These are phyloP conservation scores for Malassezia dermatis DNA, from an alignment of 1,284 basidiomycete species.

Conservation along the genomic window DNA sequence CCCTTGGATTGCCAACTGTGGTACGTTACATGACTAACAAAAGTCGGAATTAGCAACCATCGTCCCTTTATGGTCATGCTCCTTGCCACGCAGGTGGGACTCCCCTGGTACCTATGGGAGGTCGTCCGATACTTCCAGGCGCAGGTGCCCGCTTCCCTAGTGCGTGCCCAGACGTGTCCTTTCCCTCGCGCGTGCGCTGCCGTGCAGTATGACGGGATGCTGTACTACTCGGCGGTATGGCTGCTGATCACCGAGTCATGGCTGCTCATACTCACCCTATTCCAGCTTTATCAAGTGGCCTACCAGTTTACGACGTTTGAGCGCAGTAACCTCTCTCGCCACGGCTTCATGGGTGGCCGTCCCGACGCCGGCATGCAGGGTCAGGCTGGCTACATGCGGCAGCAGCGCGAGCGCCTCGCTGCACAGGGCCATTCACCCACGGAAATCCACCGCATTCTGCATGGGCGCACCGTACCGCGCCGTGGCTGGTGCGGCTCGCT, in stretches of 20 bases:
- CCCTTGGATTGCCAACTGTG: constrained; percentile 98
- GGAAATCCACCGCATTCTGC: constrained; percentile 1
- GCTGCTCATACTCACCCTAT: constrained; percentile 74
- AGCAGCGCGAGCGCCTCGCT: constrained; percentile 3
- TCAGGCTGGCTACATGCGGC: constrained; percentile 13
- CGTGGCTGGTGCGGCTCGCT: background rate
- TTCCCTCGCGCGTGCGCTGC: constrained; percentile 47
- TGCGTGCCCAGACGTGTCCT: background rate
- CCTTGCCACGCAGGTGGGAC: constrained; percentile 66
- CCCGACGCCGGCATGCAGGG: constrained; percentile 8
- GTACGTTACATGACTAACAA: background rate
- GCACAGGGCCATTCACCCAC: constrained; percentile 1
- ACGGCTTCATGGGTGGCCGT: constrained; percentile 80
- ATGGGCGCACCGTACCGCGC: background rate
- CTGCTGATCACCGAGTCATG: constrained; percentile 80
- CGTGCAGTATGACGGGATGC: constrained; percentile 61
- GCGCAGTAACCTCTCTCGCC: constrained; percentile 84
- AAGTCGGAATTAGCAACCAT: constrained; percentile 83
- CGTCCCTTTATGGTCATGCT: constrained; percentile 89
- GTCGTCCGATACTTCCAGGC: constrained; percentile 55
- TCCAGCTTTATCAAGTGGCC: constrained; percentile 81
- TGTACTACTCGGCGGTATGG: constrained; percentile 71
- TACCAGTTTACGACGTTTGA: constrained; percentile 94
- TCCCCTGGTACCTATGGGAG: constrained; percentile 70
- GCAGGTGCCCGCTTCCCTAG: constrained; percentile 14